Evolutionary conservation across 148 eudicot genomes (phyloP), one percentile per base, ranked within the genome.

Genomic region (Arbutus unedo): DNA sequence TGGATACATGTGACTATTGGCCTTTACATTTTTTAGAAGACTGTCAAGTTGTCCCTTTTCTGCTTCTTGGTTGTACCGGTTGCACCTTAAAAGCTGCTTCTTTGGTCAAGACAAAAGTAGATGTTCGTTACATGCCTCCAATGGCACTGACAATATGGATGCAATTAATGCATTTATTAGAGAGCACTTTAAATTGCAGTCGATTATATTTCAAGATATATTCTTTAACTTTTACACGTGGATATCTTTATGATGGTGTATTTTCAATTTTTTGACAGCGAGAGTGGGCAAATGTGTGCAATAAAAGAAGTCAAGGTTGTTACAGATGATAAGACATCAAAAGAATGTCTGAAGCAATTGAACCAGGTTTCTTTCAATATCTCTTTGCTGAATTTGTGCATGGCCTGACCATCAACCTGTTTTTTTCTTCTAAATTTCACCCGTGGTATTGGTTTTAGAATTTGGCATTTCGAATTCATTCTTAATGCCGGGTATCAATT

Each of bases 201-300:
- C 47, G 25, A 43, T 82, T 5, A 44, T 11, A 5, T 74, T 48
- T 56, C 8, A 3, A 9, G 18, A 56, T 4, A 43, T 2, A 14
- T 15, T 49, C 45, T 18, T 9, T 50, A 5, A 50, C 51, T 7
- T 49, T 71, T 66, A 48, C 41, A 38, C 21, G 9, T 74, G 19
- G 15, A 41, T 55, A 56, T 68, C 59, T 55, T 78, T 31, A 38
- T 84, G 60, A 74, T 5, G 14, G 45, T 81, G 51, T 73, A 23
- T 56, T 76, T 67, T 38, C 77, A 43, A 85, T 67, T 43, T 77
- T 43, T 76, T 85, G 80, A 84, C 91, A 96, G 98, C 87, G 98
- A 93, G 87, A 89, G 92, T 81, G 99, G 99, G 66, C 93, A 93
- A 74, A 92, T 96, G 95, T 96, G 98, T 81, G 99, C 99, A 6